phyloP scores from a whole-genome alignment of 1,284 basidiomycete species.

The Lentinus polychrous region DNA sequence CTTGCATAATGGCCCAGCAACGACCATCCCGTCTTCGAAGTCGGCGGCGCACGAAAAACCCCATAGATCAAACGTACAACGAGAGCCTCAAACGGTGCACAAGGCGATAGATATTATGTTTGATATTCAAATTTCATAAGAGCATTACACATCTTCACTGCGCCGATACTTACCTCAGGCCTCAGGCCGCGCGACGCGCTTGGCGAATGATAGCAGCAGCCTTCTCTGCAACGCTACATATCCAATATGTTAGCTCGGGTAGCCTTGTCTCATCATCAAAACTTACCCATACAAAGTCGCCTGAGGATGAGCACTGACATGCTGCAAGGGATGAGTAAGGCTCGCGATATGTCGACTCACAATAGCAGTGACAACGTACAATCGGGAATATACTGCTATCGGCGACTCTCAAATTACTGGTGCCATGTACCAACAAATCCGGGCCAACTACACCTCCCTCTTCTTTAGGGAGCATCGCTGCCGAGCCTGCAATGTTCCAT shows the following conservation, averaged over 20 bases:
- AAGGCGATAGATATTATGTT: too few relatives aligned
- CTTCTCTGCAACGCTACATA: neutral
- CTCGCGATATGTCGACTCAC: neutral
- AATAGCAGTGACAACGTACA: conserved; percentile 11
- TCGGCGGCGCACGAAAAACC: too few relatives aligned
- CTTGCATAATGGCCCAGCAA: too few relatives aligned
- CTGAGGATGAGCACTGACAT: neutral
- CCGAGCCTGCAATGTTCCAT: conserved; percentile 14
- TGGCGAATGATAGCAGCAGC: neutral
- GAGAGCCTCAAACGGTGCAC: too few relatives aligned
- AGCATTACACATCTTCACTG: too few relatives aligned
- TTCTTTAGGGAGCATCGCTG: conserved; percentile 19
- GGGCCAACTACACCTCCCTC: conserved; percentile 24
- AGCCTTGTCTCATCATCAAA: too few relatives aligned
- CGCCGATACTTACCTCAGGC: too few relatives aligned
- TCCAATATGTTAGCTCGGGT: neutral
- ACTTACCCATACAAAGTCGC: neutral
- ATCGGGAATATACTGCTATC: conserved; percentile 27
- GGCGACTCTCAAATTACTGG: conserved; percentile 29
- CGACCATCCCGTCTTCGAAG: too few relatives aligned
- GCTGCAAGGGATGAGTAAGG: neutral
- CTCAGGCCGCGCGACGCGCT: too few relatives aligned
- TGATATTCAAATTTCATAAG: too few relatives aligned
- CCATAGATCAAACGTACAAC: too few relatives aligned
- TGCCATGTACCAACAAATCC: conserved; percentile 31